Base-by-base conservation (phyloP, 2,329 filamentous ascomycete species). In the Pyricularia pennisetigena region DNA sequence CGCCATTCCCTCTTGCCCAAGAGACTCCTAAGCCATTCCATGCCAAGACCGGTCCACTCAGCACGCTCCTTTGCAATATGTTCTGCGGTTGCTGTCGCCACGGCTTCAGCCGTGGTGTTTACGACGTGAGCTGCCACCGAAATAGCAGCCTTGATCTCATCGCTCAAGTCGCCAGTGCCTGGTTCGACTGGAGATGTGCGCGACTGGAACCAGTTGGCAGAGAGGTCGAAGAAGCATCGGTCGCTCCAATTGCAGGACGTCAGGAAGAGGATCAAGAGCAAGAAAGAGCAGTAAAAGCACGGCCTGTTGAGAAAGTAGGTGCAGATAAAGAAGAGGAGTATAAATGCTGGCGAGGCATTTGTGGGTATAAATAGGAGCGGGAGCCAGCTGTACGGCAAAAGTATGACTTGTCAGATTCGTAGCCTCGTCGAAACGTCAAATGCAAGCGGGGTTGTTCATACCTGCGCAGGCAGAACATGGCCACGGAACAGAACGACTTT, bases 251-350 rank as follows among this genome's bases (percentile, higher is more conserved):
- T 90, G 79, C 92, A 95, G 29, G 72, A 73, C 26, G 72, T 74
- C 72, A 94, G 86, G 82, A 97, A 97, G 73, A 99, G 92, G 74
- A 98, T 93, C 72, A 97, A 86, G 65, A 99, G 92, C 68, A 99
- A 90, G 70, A 97, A 89, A 70, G 93, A 97, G 86, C 95, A 99
- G 85, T 99, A 99, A 74, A 97, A 90, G 82, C 95, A 99, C 68
- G 95, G 95, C 68, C 94, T 90, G 81, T 97, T 97, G 74, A 99
- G 89, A 80, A 97, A 92, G 83, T 97, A 98, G 72, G 94, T 97
- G 78, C 94, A 93, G 72, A 93, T 85, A 82, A 99, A 90, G 84
- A 95, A 93, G 80, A 93, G 86, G 80, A 94, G 87, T 77, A 95
- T 92, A 82, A 94, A 94, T 75, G 91, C 86, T 29, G 92, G 92